phyloP scores from a whole-genome alignment of 192 early-diverging fungal genomes.

The Dissophora ornata region DNA sequence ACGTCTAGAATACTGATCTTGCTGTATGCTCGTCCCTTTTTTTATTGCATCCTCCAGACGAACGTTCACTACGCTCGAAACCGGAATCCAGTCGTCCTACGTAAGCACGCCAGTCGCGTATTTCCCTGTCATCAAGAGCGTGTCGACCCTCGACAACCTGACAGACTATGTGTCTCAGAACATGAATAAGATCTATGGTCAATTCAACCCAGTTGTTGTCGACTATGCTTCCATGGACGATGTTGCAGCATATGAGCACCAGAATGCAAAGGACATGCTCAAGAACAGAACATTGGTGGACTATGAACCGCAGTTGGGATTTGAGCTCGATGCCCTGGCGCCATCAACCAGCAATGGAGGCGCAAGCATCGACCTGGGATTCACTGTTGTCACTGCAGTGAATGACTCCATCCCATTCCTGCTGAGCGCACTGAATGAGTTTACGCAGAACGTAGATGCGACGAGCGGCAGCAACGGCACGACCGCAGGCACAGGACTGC shows the following conservation, averaged over 20 bases:
- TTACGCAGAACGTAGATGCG: slow-evolving; percentile 38
- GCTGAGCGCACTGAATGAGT: slow-evolving; percentile 33
- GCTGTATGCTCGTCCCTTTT: background rate
- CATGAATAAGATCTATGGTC: background rate
- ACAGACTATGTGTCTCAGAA: slow-evolving; percentile 17
- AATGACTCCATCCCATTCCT: slow-evolving; percentile 44
- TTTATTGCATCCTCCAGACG: slow-evolving; percentile 12
- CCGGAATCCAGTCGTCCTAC: slow-evolving; percentile 20
- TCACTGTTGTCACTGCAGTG: slow-evolving; percentile 16
- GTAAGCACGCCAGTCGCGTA: slow-evolving; percentile 14
- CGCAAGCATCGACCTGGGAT: slow-evolving; percentile 46
- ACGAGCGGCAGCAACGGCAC: slow-evolving; percentile 21
- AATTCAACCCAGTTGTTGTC: slow-evolving; percentile 37
- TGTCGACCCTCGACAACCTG: slow-evolving; percentile 30
- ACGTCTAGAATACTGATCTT: too few relatives aligned
- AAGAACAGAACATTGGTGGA: slow-evolving; percentile 41
- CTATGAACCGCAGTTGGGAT: slow-evolving; percentile 36
- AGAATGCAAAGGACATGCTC: slow-evolving; percentile 46
- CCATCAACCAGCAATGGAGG: slow-evolving; percentile 11
- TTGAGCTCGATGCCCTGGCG: slow-evolving; percentile 39
- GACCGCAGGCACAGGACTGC: slow-evolving; percentile 13
- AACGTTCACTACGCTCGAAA: slow-evolving; percentile 16
- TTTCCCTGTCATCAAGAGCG: slow-evolving; percentile 31
- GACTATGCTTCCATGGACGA: slow-evolving; percentile 43
- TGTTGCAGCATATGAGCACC: slow-evolving; percentile 38